These are phyloP conservation scores for Colletotrichum tabaci DNA, from an alignment of 2,329 filamentous ascomycete species.

Conservation along the genomic window DNA sequence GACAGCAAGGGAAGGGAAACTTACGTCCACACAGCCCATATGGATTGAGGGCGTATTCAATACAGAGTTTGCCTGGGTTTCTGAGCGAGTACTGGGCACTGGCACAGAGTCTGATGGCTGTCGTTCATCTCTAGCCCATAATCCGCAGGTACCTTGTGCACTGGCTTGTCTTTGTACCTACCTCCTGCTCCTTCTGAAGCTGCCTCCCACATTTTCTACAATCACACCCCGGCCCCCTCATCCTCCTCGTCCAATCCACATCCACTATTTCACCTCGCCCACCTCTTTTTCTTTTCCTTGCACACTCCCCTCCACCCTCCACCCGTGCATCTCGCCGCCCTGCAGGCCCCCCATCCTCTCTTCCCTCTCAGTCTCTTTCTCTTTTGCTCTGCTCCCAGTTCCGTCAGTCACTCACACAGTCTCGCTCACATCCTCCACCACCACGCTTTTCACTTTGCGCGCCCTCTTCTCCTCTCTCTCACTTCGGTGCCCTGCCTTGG, in stretches of 20 bases:
- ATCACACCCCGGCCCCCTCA: slow-evolving; percentile 15
- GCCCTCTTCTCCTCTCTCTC: slow-evolving; percentile 10
- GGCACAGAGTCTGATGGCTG: background rate
- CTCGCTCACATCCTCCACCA: slow-evolving; percentile 17
- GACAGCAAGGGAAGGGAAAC: background rate
- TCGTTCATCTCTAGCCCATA: background rate
- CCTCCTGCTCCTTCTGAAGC: slow-evolving; percentile 24
- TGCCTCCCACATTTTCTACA: slow-evolving; percentile 23
- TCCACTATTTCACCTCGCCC: background rate
- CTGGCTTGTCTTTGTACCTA: background rate
- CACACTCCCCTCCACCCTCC: slow-evolving; percentile 22
- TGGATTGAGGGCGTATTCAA: background rate
- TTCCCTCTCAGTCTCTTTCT: slow-evolving; percentile 32
- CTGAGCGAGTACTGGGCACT: background rate
- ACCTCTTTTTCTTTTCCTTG: slow-evolving; percentile 14
- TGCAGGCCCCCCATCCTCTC: slow-evolving; percentile 43
- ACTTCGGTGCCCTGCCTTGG: slow-evolving; percentile 5
- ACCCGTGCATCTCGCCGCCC: slow-evolving; percentile 38
- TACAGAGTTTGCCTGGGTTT: background rate
- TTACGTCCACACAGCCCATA: no score
- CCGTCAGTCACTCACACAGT: slow-evolving; percentile 30
- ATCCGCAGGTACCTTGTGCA: slow-evolving; percentile 20
- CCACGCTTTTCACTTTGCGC: slow-evolving; percentile 23
- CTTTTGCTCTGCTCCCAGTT: slow-evolving; percentile 17
- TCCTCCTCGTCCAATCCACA: slow-evolving; percentile 25